Conservation (phyloP, 2,329 filamentous ascomycete species). For the Botrytis paeoniae region DNA sequence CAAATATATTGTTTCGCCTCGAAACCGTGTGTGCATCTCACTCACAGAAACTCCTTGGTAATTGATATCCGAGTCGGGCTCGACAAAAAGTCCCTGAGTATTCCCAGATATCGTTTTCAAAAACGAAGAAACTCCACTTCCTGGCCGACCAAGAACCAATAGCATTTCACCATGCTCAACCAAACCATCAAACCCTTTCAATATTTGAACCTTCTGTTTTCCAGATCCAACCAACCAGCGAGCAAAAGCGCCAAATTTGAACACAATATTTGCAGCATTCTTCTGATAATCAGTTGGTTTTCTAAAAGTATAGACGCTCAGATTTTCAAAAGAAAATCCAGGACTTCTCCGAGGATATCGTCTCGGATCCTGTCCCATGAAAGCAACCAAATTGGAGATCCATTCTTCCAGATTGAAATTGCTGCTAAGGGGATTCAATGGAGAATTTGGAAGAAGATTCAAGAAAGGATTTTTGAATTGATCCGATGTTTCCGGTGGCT, state of each 20-base stretch:
- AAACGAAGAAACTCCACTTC: constrained; percentile 58
- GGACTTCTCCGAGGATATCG: constrained; percentile 46
- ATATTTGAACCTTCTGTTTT: constrained; percentile 51
- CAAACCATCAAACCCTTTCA: constrained; percentile 61
- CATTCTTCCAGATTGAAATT: constrained; percentile 54
- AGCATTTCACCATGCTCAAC: constrained; percentile 63
- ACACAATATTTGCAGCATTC: constrained; percentile 58
- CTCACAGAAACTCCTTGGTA: constrained; percentile 59
- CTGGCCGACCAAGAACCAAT: constrained; percentile 64
- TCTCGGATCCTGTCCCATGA: constrained; percentile 46
- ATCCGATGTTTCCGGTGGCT: not conserved
- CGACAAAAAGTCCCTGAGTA: constrained; percentile 54
- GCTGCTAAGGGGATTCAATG: constrained; percentile 48
- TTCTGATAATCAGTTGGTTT: constrained; percentile 68
- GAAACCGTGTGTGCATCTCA: constrained; percentile 51
- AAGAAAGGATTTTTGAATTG: constrained; percentile 23
- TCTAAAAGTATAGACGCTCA: constrained; percentile 67
- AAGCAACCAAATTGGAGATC: constrained; percentile 34
- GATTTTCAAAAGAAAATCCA: constrained; percentile 63
- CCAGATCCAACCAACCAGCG: constrained; percentile 53
- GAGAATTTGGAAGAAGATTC: constrained; percentile 16
- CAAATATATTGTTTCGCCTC: constrained; percentile 67
- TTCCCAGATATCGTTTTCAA: constrained; percentile 56
- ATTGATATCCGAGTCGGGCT: constrained; percentile 51
- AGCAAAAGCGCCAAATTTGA: constrained; percentile 45